Percentiles rank a stretch among this genome's conserved stretches.
These are phyloP conservation scores for Aspergillus tanneri DNA, from an alignment of 2,329 filamentous ascomycete species.

Conservation along the genomic window DNA sequence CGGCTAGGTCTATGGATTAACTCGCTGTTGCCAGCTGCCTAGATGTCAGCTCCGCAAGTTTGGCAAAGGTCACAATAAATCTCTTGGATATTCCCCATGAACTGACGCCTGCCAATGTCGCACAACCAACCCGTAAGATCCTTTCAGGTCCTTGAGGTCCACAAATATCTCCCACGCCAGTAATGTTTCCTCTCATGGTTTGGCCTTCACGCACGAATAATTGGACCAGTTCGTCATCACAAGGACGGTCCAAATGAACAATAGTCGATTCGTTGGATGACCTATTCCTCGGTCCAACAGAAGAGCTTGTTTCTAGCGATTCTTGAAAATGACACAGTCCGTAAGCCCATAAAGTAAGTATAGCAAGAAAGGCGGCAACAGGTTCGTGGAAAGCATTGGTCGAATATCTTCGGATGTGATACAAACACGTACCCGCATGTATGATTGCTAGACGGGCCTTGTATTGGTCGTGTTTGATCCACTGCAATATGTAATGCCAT, in stretches of 20 bases:
- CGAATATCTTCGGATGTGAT: slow-evolving; percentile 54
- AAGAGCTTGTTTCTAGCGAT: slow-evolving; percentile 32
- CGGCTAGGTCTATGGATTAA: not conserved
- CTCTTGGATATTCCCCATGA: slow-evolving; percentile 40
- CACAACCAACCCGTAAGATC: slow-evolving; percentile 41
- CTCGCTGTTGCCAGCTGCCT: not conserved
- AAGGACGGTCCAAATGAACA: slow-evolving; percentile 56
- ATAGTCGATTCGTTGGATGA: slow-evolving; percentile 41
- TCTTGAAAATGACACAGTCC: slow-evolving; percentile 32
- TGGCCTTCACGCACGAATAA: slow-evolving; percentile 54
- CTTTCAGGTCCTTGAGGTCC: slow-evolving; percentile 37
- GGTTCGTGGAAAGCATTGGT: slow-evolving; percentile 52
- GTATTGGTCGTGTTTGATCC: slow-evolving; percentile 53
- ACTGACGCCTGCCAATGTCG: slow-evolving; percentile 33
- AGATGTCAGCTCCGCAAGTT: not conserved
- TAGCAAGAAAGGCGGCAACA: slow-evolving; percentile 46
- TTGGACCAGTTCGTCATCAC: slow-evolving; percentile 60
- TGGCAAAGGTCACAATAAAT: not conserved
- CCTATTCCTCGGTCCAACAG: slow-evolving; percentile 7
- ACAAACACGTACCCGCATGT: slow-evolving; percentile 54
- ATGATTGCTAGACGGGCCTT: slow-evolving; percentile 59
- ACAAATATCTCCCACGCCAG: slow-evolving; percentile 54
- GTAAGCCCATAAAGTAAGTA: slow-evolving; percentile 52
- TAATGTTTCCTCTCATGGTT: slow-evolving; percentile 52
- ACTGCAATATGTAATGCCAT: slow-evolving; percentile 48